phyloP scores from a whole-genome alignment of 805 yeast species.

The Candida namnaoensis region DNA sequence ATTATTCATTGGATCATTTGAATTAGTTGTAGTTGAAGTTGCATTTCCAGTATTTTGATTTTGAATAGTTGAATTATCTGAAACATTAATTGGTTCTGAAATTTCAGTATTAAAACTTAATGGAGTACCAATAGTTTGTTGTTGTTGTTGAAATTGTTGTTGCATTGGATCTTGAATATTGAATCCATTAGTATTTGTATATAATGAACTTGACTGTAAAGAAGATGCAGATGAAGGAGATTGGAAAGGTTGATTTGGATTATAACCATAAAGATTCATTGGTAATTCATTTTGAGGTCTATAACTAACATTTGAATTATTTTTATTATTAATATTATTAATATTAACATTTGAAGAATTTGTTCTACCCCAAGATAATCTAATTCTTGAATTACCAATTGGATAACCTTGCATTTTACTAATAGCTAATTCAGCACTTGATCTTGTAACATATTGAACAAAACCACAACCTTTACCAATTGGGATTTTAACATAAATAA shows the following conservation, averaged over 20 bases:
- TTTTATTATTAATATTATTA: background rate
- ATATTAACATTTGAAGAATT: conserved; percentile 4
- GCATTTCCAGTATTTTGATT: too few species aligned
- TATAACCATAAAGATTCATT: conserved; percentile 12
- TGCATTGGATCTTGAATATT: background rate
- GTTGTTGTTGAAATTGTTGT: background rate
- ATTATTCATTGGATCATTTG: conserved; percentile 11
- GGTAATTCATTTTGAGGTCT: conserved; percentile 17
- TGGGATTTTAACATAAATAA: conserved; percentile 73
- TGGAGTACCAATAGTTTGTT: conserved; percentile 1
- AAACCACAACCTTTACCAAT: conserved; percentile 76
- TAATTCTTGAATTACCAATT: conserved; percentile 72
- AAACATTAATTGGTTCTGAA: conserved; percentile 18
- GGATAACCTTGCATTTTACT: conserved; percentile 85
- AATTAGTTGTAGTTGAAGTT: conserved; percentile 8
- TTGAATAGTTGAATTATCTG: too few species aligned
- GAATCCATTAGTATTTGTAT: background rate
- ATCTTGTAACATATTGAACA: conserved; percentile 70
- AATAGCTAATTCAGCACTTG: conserved; percentile 81
- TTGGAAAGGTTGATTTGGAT: background rate
- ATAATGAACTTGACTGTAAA: too few species aligned
- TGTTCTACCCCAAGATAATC: conserved; percentile 85
- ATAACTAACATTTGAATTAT: conserved; percentile 11
- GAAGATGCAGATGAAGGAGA: background rate
- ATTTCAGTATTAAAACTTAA: conserved; percentile 19